A percentile compares a stretch with the other conserved stretches of the same genome.
These are phyloP conservation scores for Apiotrichum gamsii DNA, from an alignment of 1,284 basidiomycete species.

Conservation along the genomic window DNA sequence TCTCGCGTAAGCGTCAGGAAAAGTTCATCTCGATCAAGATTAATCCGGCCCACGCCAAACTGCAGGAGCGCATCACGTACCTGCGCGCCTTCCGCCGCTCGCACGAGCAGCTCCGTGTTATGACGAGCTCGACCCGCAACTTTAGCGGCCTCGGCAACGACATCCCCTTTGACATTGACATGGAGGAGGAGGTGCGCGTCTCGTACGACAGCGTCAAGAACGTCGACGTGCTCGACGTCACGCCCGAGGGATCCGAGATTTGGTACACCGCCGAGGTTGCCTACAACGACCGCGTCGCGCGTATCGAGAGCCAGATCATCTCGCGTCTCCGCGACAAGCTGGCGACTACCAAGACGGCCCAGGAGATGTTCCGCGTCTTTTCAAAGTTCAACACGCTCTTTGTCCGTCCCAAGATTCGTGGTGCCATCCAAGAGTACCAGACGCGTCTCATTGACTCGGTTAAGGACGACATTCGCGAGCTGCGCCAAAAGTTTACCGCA, in stretches of 20 bases:
- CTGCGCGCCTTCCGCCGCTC: constrained; percentile 90
- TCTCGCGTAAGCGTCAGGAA: constrained; percentile 83
- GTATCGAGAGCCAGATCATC: constrained; percentile 98
- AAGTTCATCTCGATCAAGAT: constrained; percentile 98
- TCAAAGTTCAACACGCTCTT: constrained; percentile 98
- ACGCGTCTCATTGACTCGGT: constrained; percentile 96
- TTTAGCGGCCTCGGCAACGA: constrained; percentile 66
- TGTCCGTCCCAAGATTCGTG: constrained; percentile 95
- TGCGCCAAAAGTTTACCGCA: constrained; percentile 95
- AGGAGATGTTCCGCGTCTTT: constrained; percentile 99
- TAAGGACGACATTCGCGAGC: constrained; percentile 90
- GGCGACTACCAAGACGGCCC: constrained; percentile 93
- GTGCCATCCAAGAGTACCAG: constrained; percentile 98
- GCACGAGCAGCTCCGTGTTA: constrained; percentile 93
- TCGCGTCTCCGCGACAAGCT: constrained; percentile 82
- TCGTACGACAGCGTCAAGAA: constrained; percentile 93
- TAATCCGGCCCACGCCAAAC: constrained; percentile 77
- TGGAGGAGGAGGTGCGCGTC: constrained; percentile 94
- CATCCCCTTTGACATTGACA: constrained; percentile 64
- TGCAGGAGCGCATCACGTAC: constrained; percentile 84
- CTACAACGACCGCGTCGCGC: constrained; percentile 93
- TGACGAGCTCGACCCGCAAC: constrained; percentile 91
- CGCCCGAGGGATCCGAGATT: constrained; percentile 91
- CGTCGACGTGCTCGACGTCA: constrained; percentile 92
- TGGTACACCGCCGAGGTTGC: constrained; percentile 95